These are phyloP conservation scores for Fusarium mundagurra DNA, from an alignment of 2,329 filamentous ascomycete species.

Conservation along the genomic window DNA sequence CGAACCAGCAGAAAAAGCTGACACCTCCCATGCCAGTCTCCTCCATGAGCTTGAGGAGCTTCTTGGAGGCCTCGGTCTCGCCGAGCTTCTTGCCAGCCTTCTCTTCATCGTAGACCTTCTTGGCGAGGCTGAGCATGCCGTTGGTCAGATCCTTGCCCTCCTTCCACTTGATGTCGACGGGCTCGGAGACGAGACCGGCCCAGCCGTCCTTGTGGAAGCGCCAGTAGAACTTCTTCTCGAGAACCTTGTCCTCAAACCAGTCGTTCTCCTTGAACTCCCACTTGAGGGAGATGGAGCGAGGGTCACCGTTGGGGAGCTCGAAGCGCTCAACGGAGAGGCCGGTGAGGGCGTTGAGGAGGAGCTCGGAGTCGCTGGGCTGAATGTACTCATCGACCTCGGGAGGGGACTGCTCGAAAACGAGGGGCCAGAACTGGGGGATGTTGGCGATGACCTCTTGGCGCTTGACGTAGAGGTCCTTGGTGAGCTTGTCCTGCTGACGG, in stretches of 20 bases:
- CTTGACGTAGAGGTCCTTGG: constrained; percentile 77
- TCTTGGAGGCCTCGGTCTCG: constrained; percentile 59
- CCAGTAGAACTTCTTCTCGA: constrained; percentile 95
- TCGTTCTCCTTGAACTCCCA: constrained; percentile 86
- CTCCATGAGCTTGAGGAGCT: constrained; percentile 65
- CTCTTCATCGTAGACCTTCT: constrained; percentile 72
- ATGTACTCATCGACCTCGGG: constrained; percentile 89
- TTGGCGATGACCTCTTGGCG: constrained; percentile 75
- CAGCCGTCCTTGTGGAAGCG: constrained; percentile 74
- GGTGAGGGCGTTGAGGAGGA: constrained; percentile 75
- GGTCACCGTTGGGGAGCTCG: constrained; percentile 80
- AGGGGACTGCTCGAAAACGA: constrained; percentile 88
- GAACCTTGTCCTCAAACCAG: constrained; percentile 77
- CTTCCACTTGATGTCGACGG: constrained; percentile 90
- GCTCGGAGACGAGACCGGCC: constrained; percentile 85
- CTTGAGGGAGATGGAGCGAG: constrained; percentile 79
- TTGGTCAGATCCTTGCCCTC: constrained; percentile 80
- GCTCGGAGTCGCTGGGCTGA: constrained; percentile 78
- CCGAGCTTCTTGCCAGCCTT: constrained; percentile 54
- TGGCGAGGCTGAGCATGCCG: constrained; percentile 79
- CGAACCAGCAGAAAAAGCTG: constrained; percentile 93
- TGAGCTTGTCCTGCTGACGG: constrained; percentile 75
- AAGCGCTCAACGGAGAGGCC: constrained; percentile 81
- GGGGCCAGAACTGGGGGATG: constrained; percentile 93
- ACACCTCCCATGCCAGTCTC: constrained; percentile 70